Evolutionary conservation across 2,329 filamentous ascomycete genomes (phyloP), one percentile per base, ranked within the genome.

Genomic region (Leptographium radiaticola): DNA sequence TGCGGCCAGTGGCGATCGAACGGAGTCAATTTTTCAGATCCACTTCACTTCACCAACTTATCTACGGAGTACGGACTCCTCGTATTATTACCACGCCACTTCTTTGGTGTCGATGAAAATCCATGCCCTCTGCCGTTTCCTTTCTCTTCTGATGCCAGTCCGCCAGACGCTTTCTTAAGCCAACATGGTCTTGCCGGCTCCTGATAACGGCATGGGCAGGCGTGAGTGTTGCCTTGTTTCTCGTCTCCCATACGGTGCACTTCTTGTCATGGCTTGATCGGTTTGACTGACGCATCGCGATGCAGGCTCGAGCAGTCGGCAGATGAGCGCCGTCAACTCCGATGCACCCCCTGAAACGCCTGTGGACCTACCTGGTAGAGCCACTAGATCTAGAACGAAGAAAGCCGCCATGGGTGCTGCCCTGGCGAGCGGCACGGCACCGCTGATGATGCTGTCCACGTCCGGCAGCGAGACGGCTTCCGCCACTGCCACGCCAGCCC

Each of bases 401-500:
- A 40, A 36, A 42, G 43, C 42, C 6, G 31, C 43, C 6, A 6
- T 49, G 20, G 36, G 20, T 11, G 5, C 16, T 7, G 16, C 30
- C 13, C 11, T 25, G 30, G 42, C 65, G 63, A 39, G 61, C 66
- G 7, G 55, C 58, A 34, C 11, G 47, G 47, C 34, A 20, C 47
- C 9, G 12, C 11, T 11, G 18, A 6, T 18, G 13, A 2, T 36
- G 9, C 68, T 64, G 52, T 56, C 55, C 34, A 51, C 57, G n/a
- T 49, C 57, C 33, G 60, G 56, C 55, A 60, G 57, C 51, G 64
- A 66, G 20, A 68, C 69, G 34, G 55, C 58, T 18, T 71, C 70
- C 9, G 65, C 69, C 2, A 62, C 63, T 18, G 60, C 67, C 10
- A 70, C 70, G 7, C 67, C 68, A 10, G 60, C 65, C 69, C 31